phyloP scores from a whole-genome alignment of 1,284 basidiomycete genomes.

The Rhizoctonia solani region DNA sequence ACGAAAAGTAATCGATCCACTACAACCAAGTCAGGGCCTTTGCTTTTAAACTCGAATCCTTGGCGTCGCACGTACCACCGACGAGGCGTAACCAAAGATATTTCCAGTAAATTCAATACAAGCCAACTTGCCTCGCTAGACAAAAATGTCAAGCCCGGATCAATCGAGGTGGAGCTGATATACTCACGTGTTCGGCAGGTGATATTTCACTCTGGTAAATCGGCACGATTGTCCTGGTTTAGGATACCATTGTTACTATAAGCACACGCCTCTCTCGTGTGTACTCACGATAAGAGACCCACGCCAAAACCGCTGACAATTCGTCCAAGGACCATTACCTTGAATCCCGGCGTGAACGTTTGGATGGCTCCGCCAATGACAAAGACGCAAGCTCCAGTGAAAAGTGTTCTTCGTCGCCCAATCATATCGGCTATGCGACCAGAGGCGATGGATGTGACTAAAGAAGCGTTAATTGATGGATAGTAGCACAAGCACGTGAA shows the following conservation, averaged over 20 bases:
- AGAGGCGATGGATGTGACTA: slow-evolving; percentile 88
- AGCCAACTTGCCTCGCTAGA: slow-evolving; percentile 83
- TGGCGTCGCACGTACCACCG: slow-evolving; percentile 68
- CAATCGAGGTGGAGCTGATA: slow-evolving; percentile 7
- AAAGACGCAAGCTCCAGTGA: slow-evolving; percentile 86
- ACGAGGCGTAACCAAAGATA: slow-evolving; percentile 92
- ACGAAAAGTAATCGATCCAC: slow-evolving; percentile 96
- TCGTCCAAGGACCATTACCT: slow-evolving; percentile 85
- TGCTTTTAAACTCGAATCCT: background rate
- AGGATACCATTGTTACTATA: slow-evolving; percentile 10
- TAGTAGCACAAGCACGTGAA: background rate
- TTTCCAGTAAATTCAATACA: slow-evolving; percentile 98
- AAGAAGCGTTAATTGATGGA: slow-evolving; percentile 1
- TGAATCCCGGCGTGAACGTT: slow-evolving; percentile 84
- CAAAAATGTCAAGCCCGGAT: slow-evolving; percentile 33
- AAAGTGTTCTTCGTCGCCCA: slow-evolving; percentile 85
- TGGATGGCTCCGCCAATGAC: slow-evolving; percentile 88
- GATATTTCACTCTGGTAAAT: slow-evolving; percentile 98
- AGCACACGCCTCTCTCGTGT: background rate
- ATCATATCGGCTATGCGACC: slow-evolving; percentile 86
- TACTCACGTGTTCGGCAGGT: slow-evolving; percentile 84
- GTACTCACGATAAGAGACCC: slow-evolving; percentile 81
- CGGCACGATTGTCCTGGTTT: slow-evolving; percentile 85
- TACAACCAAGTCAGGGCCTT: slow-evolving; percentile 44
- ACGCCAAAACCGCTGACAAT: slow-evolving; percentile 92